These are phyloP conservation scores for Claviceps maximensis DNA, from an alignment of 2,329 filamentous ascomycete species.

Conservation along the genomic window DNA sequence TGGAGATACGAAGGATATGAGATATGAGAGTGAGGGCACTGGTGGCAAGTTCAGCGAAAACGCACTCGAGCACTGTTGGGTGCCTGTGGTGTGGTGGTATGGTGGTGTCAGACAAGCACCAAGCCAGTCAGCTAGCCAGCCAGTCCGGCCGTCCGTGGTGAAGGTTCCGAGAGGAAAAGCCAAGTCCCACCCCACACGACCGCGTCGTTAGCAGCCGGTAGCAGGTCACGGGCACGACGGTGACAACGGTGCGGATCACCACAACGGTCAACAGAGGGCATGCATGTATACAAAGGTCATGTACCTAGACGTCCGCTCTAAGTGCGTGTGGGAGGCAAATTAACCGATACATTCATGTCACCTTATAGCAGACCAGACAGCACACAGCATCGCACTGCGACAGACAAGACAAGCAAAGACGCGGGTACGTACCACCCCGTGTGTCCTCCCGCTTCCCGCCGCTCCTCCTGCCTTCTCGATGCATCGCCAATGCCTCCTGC, in stretches of 20 bases:
- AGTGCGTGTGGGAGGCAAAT: no score
- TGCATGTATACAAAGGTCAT: no score
- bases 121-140: not conserved
- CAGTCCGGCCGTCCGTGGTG: not conserved
- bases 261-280: no score
- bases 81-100: not conserved
- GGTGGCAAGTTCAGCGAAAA: not conserved
- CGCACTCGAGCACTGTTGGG: not conserved
- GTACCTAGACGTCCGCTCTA: no score
- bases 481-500: not conserved
- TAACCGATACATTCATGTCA: no score
- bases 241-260: no score
- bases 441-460: not conserved
- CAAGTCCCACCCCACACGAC: not conserved
- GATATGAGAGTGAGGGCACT: not conserved
- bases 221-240: no score
- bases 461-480: not conserved
- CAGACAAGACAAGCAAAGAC: no score
- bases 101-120: no score
- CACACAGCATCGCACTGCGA: no score
- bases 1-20: not conserved
- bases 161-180: not conserved
- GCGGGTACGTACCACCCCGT: not conserved
- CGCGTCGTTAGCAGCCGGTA: no score
- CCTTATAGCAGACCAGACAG: no score